Percentiles rank a stretch among this genome's conserved stretches.
Evolutionary conservation across 257 asterid genomes (phyloP).

Genomic region (Solanum infundibuliforme): DNA sequence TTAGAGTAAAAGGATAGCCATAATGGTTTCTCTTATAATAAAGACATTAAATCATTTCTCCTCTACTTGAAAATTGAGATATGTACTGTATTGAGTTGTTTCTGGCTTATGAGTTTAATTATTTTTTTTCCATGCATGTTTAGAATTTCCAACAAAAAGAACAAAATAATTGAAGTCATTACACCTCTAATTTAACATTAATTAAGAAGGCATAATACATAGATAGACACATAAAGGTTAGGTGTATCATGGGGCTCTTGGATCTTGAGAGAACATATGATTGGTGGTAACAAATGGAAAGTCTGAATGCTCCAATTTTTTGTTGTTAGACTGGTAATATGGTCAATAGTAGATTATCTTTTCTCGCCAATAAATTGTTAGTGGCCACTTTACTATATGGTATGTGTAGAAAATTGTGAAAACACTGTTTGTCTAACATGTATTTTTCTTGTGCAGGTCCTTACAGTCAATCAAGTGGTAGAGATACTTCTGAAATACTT

Average conservation of each 20-base stretch:
- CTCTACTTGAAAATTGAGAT: not conserved
- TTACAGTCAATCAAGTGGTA: constrained; percentile 88
- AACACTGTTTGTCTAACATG: not conserved
- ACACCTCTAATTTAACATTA: not conserved
- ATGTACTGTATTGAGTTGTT: not conserved
- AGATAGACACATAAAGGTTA: not conserved
- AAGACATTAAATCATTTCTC: not conserved
- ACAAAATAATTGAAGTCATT: not conserved
- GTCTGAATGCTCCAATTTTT: not conserved
- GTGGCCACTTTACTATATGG: not conserved
- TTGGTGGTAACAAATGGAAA: not conserved
- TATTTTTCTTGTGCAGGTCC: constrained; percentile 42
- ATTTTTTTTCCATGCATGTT: not conserved
- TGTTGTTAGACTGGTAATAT: not conserved
- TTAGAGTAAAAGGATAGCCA: not conserved
- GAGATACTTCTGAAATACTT: constrained; percentile 77
- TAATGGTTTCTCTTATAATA: not conserved
- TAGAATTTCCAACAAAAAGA: not conserved
- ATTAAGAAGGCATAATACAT: not conserved
- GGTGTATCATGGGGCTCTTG: not conserved
- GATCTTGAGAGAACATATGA: not conserved
- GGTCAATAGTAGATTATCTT: not conserved
- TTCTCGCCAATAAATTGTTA: not conserved
- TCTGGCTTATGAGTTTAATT: not conserved
- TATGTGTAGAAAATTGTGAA: not conserved